Base-by-base conservation (phyloP, 352 stramenopile genomes). In the Phytophthora idaei region DNA sequence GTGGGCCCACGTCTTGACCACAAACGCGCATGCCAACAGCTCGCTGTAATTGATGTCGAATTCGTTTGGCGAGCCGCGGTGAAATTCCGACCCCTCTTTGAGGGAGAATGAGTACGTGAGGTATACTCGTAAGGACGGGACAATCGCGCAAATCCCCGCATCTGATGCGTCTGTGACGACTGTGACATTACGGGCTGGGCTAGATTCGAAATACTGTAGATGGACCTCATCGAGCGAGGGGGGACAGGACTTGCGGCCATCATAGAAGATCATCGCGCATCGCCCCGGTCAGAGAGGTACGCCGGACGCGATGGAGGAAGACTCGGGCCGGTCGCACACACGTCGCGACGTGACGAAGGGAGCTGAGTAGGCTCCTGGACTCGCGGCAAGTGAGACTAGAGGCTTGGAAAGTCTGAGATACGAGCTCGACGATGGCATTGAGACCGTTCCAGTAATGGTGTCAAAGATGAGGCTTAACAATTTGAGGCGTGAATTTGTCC, bases 311-410 rank as follows among this genome's bases (percentile, higher is more conserved):
- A 45, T 41, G 37, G 11, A 59, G 5, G 14, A 71, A 76, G 1
- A 45, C 17, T 4, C 41, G 61, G 6, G 45, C 61, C 1, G 57
- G 32, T 0, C 60, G 44, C n/a, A 74, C 34, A 15, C 67, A 75
- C 0, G 67, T 75, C 3, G 57, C 67, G 1, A 71, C 67, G 17
- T 71, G 67, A 0, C 57, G 67, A 0, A 74, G 31, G 12, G 11
- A 48, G 1, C 61, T 61, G 1, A 75, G 50, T 3, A 74, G 45
- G 0, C 49, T 64, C 1, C 57, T 57, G 31, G 57, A 76, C 5
- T 48, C 41, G 7, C 45, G 48, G 10, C 45, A 17, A 7, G 54
- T 48, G 0, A 74, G 15, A 3, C 17, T 39, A 3, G 0, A 1
- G 5, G 44, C 21, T 8, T 11, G 42, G n/a, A 48, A 7, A 14